A percentile compares a stretch with the other conserved stretches of the same genome.
These are phyloP conservation scores for Volvox africanus DNA, from an alignment of 139 green algal genomes.

Conservation along the genomic window DNA sequence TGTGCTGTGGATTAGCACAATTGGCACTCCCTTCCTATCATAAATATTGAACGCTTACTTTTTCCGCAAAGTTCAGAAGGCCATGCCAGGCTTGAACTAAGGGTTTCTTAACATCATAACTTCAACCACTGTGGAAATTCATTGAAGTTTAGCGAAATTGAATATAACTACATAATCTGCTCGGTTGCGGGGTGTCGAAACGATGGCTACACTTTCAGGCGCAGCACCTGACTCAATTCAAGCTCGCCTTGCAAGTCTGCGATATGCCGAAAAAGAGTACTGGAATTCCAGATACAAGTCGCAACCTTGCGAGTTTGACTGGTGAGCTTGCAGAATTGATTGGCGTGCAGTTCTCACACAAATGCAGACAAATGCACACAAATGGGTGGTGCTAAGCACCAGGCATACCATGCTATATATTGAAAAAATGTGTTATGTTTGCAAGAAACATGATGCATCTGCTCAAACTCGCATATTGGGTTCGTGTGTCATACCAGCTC, in stretches of 20 bases:
- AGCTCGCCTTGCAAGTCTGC: neutral
- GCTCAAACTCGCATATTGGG: neutral
- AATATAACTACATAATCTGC: no score
- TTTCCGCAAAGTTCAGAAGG: no score
- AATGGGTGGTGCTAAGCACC: neutral
- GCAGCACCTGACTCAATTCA: neutral
- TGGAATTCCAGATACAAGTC: constrained; percentile 35
- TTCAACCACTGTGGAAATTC: no score
- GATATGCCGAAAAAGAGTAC: constrained; percentile 35
- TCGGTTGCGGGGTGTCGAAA: no score
- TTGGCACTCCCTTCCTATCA: no score
- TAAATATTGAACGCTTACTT: no score
- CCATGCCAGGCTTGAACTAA: no score
- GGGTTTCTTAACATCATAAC: no score
- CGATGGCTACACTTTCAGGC: no score
- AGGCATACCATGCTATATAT: no score
- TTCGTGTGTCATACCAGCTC: neutral
- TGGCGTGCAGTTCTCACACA: neutral
- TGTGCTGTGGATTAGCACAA: no score
- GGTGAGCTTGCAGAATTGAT: constrained; percentile 15
- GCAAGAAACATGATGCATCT: neutral
- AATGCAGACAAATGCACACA: neutral
- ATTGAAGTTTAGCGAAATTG: no score
- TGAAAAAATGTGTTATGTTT: neutral
- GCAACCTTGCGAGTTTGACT: constrained; percentile 45